A percentile compares a stretch with the other conserved stretches of the same genome.
These are phyloP conservation scores for Auriscalpium orientale DNA, from an alignment of 768 basidiomycete genomes.

Conservation along the genomic window DNA sequence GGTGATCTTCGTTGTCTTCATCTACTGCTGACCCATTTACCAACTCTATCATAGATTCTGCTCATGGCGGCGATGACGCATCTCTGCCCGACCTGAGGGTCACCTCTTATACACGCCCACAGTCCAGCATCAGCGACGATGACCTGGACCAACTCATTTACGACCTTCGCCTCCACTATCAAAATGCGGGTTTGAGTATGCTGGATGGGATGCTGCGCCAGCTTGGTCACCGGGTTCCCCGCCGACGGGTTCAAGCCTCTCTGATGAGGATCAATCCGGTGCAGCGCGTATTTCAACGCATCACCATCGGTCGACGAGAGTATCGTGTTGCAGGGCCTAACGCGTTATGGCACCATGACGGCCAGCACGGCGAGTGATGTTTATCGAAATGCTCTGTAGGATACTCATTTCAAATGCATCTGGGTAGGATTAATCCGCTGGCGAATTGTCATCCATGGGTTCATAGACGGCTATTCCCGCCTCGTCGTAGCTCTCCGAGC, in stretches of 20 bases:
- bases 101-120: constrained; percentile 4
- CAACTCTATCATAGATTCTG: neutral
- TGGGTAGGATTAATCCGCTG: constrained; percentile 18
- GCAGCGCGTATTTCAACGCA: constrained; percentile 7
- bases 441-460: constrained; percentile 24
- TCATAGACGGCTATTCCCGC: constrained; percentile 22
- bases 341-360: constrained; percentile 23
- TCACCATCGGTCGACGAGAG: constrained; percentile 6
- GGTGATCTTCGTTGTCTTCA: neutral
- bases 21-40: no score
- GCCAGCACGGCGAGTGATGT: constrained; percentile 19
- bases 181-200: constrained; percentile 12
- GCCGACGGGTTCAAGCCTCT: constrained; percentile 1
- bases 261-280: constrained; percentile 11
- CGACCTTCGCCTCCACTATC: neutral
- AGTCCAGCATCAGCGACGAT: constrained; percentile 5
- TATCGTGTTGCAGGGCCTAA: constrained; percentile 21
- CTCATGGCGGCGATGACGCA: neutral
- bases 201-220: constrained; percentile 12
- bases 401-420: neutral
- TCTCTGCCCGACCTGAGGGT: neutral
- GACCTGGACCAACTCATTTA: constrained; percentile 10
- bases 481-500: constrained; percentile 18
- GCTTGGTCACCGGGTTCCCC: constrained; percentile 3
- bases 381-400: neutral